Evolutionary conservation across 495 filamentous ascomycete species (phyloP).

Genomic region (Daldinia vernicosa): DNA sequence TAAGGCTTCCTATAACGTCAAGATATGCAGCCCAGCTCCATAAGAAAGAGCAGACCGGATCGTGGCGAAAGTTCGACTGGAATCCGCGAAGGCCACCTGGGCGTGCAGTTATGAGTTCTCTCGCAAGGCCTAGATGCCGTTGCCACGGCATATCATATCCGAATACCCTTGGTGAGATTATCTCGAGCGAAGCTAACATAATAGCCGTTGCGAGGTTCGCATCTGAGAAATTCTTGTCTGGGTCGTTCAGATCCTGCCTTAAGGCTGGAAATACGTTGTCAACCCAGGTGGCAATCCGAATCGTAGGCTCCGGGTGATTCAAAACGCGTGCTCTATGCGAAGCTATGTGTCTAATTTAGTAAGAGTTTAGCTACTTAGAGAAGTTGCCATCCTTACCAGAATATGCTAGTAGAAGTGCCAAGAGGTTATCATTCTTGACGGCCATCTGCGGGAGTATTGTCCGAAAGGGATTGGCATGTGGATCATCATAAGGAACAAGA

Average conservation of each 20-base stretch:
- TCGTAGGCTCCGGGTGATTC: slow-evolving; percentile 76
- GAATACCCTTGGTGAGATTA: slow-evolving; percentile 85
- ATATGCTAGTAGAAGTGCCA: slow-evolving; percentile 82
- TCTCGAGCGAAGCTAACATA: slow-evolving; percentile 86
- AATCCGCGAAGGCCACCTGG: slow-evolving; percentile 64
- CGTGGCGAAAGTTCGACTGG: slow-evolving; percentile 60
- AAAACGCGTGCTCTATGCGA: slow-evolving; percentile 82
- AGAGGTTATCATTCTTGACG: slow-evolving; percentile 76
- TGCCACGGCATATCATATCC: slow-evolving; percentile 76
- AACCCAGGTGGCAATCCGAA: slow-evolving; percentile 81
- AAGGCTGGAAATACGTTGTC: slow-evolving; percentile 80
- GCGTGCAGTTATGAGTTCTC: slow-evolving; percentile 76
- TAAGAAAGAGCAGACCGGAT: slow-evolving; percentile 81
- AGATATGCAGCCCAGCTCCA: slow-evolving; percentile 87
- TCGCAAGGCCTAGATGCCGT: slow-evolving; percentile 77
- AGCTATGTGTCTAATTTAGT: slow-evolving; percentile 53
- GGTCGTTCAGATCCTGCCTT: slow-evolving; percentile 71
- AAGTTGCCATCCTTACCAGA: slow-evolving; percentile 51
- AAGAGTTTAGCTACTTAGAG: background rate
- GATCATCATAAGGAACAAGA: slow-evolving; percentile 78
- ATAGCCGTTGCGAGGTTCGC: slow-evolving; percentile 84
- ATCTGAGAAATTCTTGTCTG: slow-evolving; percentile 68
- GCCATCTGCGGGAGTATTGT: slow-evolving; percentile 73
- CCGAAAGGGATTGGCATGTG: slow-evolving; percentile 74
- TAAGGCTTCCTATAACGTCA: slow-evolving; percentile 80